Evolutionary conservation across 1,284 basidiomycete genomes (phyloP).

Genomic region (Ustilago loliicola): DNA sequence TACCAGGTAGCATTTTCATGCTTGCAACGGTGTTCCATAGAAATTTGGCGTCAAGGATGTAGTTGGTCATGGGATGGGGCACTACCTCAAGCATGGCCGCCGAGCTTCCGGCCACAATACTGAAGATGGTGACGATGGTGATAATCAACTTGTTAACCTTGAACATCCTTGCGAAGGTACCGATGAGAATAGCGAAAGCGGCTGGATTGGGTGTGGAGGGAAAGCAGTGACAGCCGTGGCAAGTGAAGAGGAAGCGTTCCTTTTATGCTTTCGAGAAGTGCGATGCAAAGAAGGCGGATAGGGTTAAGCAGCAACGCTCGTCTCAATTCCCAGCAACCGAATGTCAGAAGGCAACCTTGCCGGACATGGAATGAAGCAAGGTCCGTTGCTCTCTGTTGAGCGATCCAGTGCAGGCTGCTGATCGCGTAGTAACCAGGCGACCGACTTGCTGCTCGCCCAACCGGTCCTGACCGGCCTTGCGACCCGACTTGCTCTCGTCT

Average conservation of each 20-base stretch:
- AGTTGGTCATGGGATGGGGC: conserved; percentile 9
- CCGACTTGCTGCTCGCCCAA: not conserved
- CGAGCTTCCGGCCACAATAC: not conserved
- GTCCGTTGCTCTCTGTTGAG: not conserved
- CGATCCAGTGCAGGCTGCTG: not conserved
- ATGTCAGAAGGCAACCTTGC: not conserved
- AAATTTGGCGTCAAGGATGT: conserved; percentile 11
- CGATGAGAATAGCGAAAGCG: not conserved
- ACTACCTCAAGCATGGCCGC: not conserved
- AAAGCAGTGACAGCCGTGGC: not conserved
- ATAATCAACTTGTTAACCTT: not conserved
- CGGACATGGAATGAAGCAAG: not conserved
- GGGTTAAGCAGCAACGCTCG: not conserved
- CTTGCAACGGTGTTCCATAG: conserved; percentile 24
- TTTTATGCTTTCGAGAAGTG: not conserved
- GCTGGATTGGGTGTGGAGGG: not conserved
- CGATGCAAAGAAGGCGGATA: not conserved
- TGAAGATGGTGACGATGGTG: not conserved
- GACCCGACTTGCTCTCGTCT: no score
- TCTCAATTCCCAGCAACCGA: not conserved
- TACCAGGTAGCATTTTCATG: conserved; percentile 22
- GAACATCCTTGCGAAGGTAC: not conserved
- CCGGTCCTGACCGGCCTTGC: not conserved
- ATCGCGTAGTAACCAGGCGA: not conserved
- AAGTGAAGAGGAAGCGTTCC: not conserved